Base-by-base conservation (phyloP, 139 green algal genomes). In the Coelastrella sp. region DNA sequence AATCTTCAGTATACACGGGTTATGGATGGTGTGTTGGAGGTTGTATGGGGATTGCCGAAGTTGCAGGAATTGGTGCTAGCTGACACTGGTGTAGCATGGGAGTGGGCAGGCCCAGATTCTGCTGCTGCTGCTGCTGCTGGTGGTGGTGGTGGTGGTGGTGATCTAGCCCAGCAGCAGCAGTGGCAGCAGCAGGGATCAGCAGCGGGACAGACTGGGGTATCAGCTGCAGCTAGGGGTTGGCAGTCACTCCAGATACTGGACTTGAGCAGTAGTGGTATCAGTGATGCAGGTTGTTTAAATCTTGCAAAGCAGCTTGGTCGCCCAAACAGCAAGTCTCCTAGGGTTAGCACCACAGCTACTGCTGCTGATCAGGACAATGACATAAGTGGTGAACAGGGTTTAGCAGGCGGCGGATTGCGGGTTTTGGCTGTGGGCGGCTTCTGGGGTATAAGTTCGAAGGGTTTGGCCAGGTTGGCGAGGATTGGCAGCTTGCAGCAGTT, bases 41-140 rank as follows among this genome's bases (percentile, higher is more conserved):
- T 84, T 58, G 22, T 90, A 16, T 6, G 59, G 7, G 19, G 32
- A 8, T 64, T 90, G 22, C 73, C 58, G 20, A 3, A 60, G n/a
- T 22, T 90, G 59, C 22, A 83, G 14, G 7, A 75, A 17, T 73
- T 90, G 5, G 59, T 68, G 19, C 59, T 90, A 3, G 59, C 85
- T 76, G 85, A 16, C 54, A 90, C 85, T 47, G 59, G 16, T 23
- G 59, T 90, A 2, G 66, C 11, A 6, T 83, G 85, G 85, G 85
- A 89, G 5, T 73, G 56, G n/a, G 56, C 4, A 47, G 80, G 13
- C 7, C 20, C 85, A 80, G 14, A 11, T 56, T 22, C 17, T 61
- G 85, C 73, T 22, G 73, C 73, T 60, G 81, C 17, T 22, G 81
- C n/a, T 60, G 81, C 56, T n/a, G 60, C 61, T 22, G 60, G 56